Percentiles rank a stretch among this genome's conserved stretches.
Conservation (phyloP, 805 yeast species). For the Starmerella geochares region DNA sequence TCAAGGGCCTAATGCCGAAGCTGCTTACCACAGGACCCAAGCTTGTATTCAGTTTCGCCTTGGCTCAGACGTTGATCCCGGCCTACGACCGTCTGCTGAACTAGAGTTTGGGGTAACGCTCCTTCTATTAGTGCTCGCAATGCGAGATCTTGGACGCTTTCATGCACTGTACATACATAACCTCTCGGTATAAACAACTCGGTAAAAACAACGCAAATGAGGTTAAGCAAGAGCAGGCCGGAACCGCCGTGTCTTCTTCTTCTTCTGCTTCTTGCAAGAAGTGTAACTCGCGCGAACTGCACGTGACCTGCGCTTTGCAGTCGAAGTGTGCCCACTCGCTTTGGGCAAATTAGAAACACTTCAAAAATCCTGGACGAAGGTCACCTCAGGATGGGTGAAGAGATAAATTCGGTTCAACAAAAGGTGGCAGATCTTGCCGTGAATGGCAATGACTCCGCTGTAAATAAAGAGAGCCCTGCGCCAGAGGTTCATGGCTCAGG, state of each 20-base stretch:
- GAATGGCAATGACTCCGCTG: not conserved
- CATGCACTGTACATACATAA: slow-evolving; percentile 11
- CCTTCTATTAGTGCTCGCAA: too few species aligned
- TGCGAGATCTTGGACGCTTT: too few species aligned
- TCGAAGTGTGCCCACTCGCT: too few species aligned
- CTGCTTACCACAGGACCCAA: slow-evolving; percentile 96
- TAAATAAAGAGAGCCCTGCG: not conserved
- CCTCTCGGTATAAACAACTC: too few species aligned
- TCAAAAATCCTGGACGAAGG: not conserved
- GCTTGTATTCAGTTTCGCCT: slow-evolving; percentile 92
- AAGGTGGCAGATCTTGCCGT: not conserved
- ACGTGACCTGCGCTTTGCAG: too few species aligned
- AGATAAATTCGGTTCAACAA: not conserved
- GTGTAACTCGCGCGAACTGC: not conserved
- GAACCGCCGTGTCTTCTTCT: too few species aligned
- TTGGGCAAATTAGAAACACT: not conserved
- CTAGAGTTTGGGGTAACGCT: too few species aligned
- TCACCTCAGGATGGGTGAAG: not conserved
- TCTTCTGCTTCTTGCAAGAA: too few species aligned
- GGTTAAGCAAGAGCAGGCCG: too few species aligned
- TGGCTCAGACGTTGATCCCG: slow-evolving; percentile 94
- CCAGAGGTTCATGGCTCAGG: too few species aligned
- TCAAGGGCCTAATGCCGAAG: slow-evolving; percentile 95
- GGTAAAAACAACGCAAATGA: too few species aligned
- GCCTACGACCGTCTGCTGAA: slow-evolving; percentile 70